Conservation (phyloP, 495 filamentous ascomycete species). For the Aspergillus kassunensis region DNA sequence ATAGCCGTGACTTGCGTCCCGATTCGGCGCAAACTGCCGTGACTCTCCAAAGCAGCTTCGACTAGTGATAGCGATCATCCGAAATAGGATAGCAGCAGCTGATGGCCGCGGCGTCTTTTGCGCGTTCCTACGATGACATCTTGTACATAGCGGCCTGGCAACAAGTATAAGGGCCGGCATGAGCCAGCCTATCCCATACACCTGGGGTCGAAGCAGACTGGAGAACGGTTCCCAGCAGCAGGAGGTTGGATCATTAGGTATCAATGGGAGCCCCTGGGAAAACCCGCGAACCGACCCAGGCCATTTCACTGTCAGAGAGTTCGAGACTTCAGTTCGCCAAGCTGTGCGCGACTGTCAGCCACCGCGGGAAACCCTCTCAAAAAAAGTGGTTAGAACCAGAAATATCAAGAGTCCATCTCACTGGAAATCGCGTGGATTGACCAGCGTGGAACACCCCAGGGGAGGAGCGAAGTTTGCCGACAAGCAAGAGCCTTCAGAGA, state of each 20-base stretch:
- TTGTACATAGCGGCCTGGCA: neutral
- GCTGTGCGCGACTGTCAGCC: neutral
- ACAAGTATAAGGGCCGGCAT: neutral
- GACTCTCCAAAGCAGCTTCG: too few relatives aligned
- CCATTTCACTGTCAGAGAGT: neutral
- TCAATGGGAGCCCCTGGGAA: neutral
- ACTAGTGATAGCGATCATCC: too few relatives aligned
- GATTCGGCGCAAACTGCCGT: too few relatives aligned
- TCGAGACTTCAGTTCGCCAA: neutral
- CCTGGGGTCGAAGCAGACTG: neutral
- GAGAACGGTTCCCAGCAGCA: neutral
- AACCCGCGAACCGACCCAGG: neutral
- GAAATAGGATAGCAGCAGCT: neutral
- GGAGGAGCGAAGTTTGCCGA: neutral
- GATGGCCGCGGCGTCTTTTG: neutral
- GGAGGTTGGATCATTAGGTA: neutral
- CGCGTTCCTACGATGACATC: neutral
- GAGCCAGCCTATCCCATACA: neutral
- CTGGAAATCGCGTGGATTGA: neutral
- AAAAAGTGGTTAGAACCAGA: too few relatives aligned
- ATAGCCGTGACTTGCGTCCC: too few relatives aligned
- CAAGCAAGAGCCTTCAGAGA: neutral
- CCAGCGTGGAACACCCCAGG: neutral
- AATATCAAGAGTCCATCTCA: neutral
- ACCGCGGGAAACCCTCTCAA: neutral